These are phyloP conservation scores for Termitomyces bulborhizus DNA, from an alignment of 768 basidiomycete species.

Conservation along the genomic window DNA sequence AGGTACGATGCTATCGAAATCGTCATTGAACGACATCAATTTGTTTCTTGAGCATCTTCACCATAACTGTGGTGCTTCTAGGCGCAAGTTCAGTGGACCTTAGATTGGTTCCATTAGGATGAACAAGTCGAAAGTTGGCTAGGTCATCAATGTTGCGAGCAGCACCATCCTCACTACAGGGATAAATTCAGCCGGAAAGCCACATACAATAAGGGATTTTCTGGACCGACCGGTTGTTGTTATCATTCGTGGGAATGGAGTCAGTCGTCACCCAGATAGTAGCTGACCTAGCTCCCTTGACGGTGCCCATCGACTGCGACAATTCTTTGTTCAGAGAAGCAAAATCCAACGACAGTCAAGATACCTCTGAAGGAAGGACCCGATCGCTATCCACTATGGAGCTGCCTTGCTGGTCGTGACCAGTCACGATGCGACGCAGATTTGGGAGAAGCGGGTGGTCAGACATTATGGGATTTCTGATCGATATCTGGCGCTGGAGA, in stretches of 20 bases:
- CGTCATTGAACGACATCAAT: neutral
- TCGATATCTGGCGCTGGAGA: neutral
- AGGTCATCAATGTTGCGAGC: conserved; percentile 29
- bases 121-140: conserved; percentile 37
- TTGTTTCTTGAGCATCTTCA: conserved; percentile 13
- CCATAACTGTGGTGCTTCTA: conserved; percentile 43
- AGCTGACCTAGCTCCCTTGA: conserved; percentile 29
- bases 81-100: conserved; percentile 52
- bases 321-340: neutral
- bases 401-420: conserved; percentile 36
- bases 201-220: neutral
- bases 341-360: neutral
- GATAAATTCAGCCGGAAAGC: neutral
- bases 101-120: conserved; percentile 38
- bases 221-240: conserved; percentile 34
- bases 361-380: conserved; percentile 22
- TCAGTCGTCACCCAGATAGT: conserved; percentile 45
- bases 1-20: conserved; percentile 37
- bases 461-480: conserved; percentile 18
- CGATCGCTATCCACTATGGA: conserved; percentile 34
- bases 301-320: conserved; percentile 25
- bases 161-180: conserved; percentile 49
- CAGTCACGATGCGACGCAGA: conserved; percentile 46
- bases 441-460: conserved; percentile 24
- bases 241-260: conserved; percentile 47